Evolutionary conservation across 148 eudicot species (phyloP).

Genomic region (Chenopodium album): DNA sequence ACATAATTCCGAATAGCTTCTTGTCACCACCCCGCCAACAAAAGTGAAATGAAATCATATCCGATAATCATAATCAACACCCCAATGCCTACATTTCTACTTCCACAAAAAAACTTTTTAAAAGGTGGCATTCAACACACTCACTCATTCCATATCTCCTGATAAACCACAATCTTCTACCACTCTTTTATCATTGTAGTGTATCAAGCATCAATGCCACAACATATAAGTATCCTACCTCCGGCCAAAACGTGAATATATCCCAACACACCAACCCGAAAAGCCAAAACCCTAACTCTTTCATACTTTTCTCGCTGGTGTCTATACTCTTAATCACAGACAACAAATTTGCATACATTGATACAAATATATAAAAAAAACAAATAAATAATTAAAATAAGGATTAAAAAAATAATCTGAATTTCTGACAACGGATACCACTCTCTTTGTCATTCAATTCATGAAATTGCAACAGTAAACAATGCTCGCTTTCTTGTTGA

Average conservation of each 20-base stretch:
- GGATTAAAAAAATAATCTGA: not conserved
- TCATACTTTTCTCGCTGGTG: not conserved
- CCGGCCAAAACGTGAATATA: not conserved
- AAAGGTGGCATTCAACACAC: not conserved
- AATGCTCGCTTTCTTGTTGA: not conserved
- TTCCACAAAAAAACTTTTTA: not conserved
- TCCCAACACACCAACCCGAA: not conserved
- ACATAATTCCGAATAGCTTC: not conserved
- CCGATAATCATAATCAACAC: too few relatives aligned
- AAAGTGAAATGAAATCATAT: not conserved
- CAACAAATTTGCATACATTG: not conserved
- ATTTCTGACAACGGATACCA: not conserved
- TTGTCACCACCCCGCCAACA: not conserved
- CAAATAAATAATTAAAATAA: not conserved
- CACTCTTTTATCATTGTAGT: not conserved
- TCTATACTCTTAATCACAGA: not conserved
- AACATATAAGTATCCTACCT: not conserved
- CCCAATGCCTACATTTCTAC: not conserved
- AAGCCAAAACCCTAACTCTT: not conserved
- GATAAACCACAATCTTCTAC: not conserved
- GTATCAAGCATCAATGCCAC: not conserved
- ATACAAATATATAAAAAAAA: too few relatives aligned
- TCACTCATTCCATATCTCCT: not conserved
- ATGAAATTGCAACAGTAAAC: not conserved
- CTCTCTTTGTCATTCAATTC: constrained; percentile 9